phyloP scores from a whole-genome alignment of 2,329 filamentous ascomycete species.

The Diplodia corticola region DNA sequence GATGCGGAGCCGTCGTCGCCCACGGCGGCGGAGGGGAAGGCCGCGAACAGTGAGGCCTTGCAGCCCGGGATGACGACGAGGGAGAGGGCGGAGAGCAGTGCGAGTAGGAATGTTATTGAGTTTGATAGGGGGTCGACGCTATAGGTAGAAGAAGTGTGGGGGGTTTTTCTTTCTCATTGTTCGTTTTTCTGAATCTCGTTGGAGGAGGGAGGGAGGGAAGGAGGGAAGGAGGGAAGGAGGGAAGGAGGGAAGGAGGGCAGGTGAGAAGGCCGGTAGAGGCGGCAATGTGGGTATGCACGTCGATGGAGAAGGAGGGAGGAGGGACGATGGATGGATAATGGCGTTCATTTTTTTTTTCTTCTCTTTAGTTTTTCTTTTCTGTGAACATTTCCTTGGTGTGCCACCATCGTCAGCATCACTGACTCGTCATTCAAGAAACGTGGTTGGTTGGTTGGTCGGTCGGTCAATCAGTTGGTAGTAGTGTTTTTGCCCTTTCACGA shows the following conservation, averaged over 20 bases:
- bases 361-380: not conserved
- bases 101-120: not conserved
- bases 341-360: not conserved
- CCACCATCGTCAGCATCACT: too few species aligned
- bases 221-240: too few species aligned
- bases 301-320: too few species aligned
- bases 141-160: not conserved
- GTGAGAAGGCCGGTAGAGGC: too few species aligned
- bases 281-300: too few species aligned
- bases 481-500: too few species aligned
- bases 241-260: too few species aligned
- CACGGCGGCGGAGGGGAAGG: constrained; percentile 24
- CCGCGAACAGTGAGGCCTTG: constrained; percentile 10
- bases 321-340: not conserved
- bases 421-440: too few species aligned
- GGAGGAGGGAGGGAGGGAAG: too few species aligned
- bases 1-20: not conserved
- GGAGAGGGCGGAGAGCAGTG: not conserved
- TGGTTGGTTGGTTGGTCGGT: too few species aligned
- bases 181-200: too few species aligned
- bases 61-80: not conserved
- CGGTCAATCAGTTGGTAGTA: too few species aligned
- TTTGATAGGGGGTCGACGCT: not conserved
- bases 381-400: not conserved
- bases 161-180: not conserved